Conservation (phyloP, 2,329 filamentous ascomycete genomes). For the Monosporascus cannonballus region DNA sequence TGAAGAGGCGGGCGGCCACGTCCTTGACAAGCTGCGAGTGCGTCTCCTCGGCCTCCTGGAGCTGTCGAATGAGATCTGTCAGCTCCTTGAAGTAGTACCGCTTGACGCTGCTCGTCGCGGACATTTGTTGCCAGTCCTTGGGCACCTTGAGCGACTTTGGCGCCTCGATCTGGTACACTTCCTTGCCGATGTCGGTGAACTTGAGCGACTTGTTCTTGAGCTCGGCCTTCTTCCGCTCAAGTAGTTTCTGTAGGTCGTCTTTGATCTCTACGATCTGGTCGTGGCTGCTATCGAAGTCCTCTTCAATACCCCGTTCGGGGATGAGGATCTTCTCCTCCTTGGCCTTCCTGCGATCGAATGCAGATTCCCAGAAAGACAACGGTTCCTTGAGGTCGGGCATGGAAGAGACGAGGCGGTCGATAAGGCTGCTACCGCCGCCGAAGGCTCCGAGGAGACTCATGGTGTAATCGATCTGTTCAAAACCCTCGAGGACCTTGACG, state of each 20-base stretch:
- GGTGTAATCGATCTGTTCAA: slow-evolving; percentile 96
- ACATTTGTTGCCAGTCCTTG: slow-evolving; percentile 91
- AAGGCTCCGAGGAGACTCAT: slow-evolving; percentile 72
- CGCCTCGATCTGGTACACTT: slow-evolving; percentile 92
- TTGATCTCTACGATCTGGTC: slow-evolving; percentile 72
- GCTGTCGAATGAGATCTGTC: slow-evolving; percentile 71
- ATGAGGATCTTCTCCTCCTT: slow-evolving; percentile 76
- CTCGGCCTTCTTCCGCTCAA: slow-evolving; percentile 65
- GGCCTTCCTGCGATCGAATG: slow-evolving; percentile 79
- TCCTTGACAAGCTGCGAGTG: slow-evolving; percentile 89
- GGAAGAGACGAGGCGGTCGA: slow-evolving; percentile 72
- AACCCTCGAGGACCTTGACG: slow-evolving; percentile 86
- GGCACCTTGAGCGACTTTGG: slow-evolving; percentile 83
- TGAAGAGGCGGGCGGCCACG: slow-evolving; percentile 75
- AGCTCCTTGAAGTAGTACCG: slow-evolving; percentile 90
- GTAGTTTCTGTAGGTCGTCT: slow-evolving; percentile 61
- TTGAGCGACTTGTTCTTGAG: slow-evolving; percentile 68
- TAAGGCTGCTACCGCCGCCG: slow-evolving; percentile 71
- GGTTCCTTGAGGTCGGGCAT: slow-evolving; percentile 80
- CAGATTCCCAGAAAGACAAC: slow-evolving; percentile 80
- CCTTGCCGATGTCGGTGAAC: slow-evolving; percentile 85
- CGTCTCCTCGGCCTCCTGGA: slow-evolving; percentile 91
- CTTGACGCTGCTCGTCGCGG: slow-evolving; percentile 81
- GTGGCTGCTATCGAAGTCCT: slow-evolving; percentile 83
- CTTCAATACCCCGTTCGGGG: slow-evolving; percentile 79